Evolutionary conservation across 1,284 basidiomycete genomes (phyloP).

Genomic region (Microbotryum intermedium): DNA sequence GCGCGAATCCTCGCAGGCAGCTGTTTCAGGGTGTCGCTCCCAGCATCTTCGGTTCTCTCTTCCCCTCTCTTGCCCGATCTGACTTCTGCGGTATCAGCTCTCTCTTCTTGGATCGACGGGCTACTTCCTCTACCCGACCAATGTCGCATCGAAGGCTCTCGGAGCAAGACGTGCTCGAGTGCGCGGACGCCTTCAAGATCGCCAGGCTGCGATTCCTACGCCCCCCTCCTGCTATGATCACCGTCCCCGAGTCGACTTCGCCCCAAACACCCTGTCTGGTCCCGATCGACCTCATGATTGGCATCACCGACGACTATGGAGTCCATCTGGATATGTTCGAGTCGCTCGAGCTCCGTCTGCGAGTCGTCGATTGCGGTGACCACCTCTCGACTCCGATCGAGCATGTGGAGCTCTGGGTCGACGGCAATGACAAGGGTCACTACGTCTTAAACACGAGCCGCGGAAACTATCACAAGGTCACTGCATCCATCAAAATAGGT

Average conservation of each 20-base stretch:
- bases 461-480: slow-evolving; percentile 13
- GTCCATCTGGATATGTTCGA: slow-evolving; percentile 14
- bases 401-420: no score
- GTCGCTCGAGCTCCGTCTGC: slow-evolving; percentile 5
- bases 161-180: background rate
- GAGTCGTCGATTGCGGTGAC: background rate
- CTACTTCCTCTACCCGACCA: background rate
- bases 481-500: background rate
- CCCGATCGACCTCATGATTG: slow-evolving; percentile 19
- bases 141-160: background rate
- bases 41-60: no score
- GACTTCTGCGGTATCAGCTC: no score
- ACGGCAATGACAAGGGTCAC: no score
- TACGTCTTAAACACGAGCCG: slow-evolving; percentile 9
- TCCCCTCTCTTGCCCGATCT: no score
- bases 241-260: background rate
- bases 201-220: slow-evolving; percentile 17
- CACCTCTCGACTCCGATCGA: no score
- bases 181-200: slow-evolving; percentile 1
- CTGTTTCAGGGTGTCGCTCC: background rate
- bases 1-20: no score
- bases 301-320: slow-evolving; percentile 26
- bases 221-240: slow-evolving; percentile 12
- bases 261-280: background rate
- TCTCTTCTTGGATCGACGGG: background rate